Percentiles rank a stretch among this genome's conserved stretches.
Conservation (phyloP, 768 basidiomycete species). For the Termitomyces sp. region DNA sequence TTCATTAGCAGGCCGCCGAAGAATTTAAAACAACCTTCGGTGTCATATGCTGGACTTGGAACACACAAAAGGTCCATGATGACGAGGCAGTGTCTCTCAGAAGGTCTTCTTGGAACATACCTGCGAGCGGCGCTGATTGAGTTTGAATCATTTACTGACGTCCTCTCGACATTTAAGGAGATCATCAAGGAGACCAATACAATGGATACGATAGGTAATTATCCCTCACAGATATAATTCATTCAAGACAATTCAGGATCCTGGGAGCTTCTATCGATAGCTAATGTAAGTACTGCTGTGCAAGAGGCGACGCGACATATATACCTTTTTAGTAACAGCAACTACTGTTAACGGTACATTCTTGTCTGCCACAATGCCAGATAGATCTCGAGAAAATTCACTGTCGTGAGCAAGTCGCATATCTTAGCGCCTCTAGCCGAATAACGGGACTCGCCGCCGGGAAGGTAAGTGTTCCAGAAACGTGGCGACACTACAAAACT, state of each 20-base stretch:
- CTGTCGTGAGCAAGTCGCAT: neutral
- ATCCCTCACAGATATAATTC: neutral
- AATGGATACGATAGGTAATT: neutral
- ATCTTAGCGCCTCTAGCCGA: neutral
- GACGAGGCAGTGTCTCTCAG: neutral
- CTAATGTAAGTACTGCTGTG: neutral
- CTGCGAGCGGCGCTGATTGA: neutral
- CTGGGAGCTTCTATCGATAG: neutral
- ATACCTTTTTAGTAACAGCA: neutral
- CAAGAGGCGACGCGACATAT: neutral
- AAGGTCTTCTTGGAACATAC: neutral
- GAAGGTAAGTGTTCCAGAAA: neutral
- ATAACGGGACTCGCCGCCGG: neutral
- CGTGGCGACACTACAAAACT: neutral
- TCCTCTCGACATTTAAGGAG: neutral
- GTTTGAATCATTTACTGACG: neutral
- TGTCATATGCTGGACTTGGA: neutral
- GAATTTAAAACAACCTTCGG: neutral
- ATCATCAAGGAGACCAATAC: neutral
- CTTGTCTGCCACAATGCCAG: neutral
- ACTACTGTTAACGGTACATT: neutral
- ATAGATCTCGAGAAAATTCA: neutral
- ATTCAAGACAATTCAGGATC: neutral
- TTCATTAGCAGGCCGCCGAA: neutral
- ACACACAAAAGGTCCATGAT: neutral